phyloP scores from a whole-genome alignment of 2,329 filamentous ascomycete genomes.

The Dothidotthia symphoricarpi region DNA sequence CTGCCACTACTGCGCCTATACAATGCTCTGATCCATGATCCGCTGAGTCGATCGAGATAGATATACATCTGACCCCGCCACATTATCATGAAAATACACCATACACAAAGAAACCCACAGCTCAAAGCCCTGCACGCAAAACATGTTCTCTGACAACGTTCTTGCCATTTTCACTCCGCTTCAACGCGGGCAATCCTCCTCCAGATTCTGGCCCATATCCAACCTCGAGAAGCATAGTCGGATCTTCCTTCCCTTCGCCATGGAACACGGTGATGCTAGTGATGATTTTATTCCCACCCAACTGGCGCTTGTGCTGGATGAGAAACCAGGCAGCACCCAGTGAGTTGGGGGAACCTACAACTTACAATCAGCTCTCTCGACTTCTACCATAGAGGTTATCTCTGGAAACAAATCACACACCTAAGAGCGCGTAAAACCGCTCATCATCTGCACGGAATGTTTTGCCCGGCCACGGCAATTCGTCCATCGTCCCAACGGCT shows the following conservation, averaged over 20 bases:
- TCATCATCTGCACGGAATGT: too few relatives aligned
- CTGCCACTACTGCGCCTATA: neutral
- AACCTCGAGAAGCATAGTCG: conserved; percentile 11
- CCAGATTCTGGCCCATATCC: neutral
- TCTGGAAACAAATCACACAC: too few relatives aligned
- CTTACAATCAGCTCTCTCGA: too few relatives aligned
- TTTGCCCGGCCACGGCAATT: too few relatives aligned
- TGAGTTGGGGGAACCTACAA: conserved; percentile 14
- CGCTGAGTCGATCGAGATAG: neutral
- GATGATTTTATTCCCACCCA: conserved; percentile 11
- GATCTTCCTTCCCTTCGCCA: neutral
- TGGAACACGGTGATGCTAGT: conserved; percentile 9
- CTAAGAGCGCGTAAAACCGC: too few relatives aligned
- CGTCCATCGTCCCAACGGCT: too few relatives aligned
- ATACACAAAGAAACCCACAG: neutral
- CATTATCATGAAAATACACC: too few relatives aligned
- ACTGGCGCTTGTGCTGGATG: conserved; percentile 11
- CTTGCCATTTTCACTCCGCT: conserved; percentile 4
- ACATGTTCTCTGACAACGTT: conserved; percentile 6
- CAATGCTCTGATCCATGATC: neutral
- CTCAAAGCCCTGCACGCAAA: conserved; percentile 1
- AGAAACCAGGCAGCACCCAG: conserved; percentile 13
- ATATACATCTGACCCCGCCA: neutral
- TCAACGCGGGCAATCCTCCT: neutral
- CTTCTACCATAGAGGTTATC: too few relatives aligned